phyloP scores from a whole-genome alignment of 495 filamentous ascomycete genomes.

The Penicillium mononematosum region DNA sequence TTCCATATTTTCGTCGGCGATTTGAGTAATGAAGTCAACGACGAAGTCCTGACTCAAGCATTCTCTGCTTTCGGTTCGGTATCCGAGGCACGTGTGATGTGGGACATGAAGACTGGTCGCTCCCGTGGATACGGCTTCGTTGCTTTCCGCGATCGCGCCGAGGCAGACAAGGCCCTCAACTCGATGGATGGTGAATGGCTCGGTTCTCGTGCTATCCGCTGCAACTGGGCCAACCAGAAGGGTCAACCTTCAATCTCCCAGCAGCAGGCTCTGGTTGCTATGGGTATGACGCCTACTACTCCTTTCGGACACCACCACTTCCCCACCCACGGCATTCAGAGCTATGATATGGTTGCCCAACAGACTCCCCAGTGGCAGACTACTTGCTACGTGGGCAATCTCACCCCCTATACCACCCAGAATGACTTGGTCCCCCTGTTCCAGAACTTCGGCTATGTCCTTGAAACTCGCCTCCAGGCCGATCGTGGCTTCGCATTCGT shows the following conservation, averaged over 20 bases:
- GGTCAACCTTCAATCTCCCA: constrained; percentile 97
- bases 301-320: constrained; percentile 98
- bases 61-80: constrained; percentile 96
- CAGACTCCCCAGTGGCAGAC: constrained; percentile 99
- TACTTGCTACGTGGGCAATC: constrained; percentile 96
- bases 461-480: constrained; percentile 96
- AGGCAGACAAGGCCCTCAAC: constrained; percentile 93
- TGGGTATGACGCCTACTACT: constrained; percentile 98
- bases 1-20: constrained; percentile 99
- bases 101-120: constrained; percentile 99
- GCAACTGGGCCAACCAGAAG: constrained; percentile 99
- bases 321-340: constrained; percentile 93
- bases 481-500: constrained; percentile 98
- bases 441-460: constrained; percentile 96
- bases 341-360: constrained; percentile 94
- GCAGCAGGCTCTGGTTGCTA: constrained; percentile 92
- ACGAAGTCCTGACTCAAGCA: constrained; percentile 90
- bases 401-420: constrained; percentile 97
- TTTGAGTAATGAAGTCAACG: constrained; percentile 98
- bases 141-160: constrained; percentile 89
- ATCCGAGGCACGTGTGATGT: constrained; percentile 99
- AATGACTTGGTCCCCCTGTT: constrained; percentile 94
- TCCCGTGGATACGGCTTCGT: constrained; percentile 98
- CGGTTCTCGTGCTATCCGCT: constrained; percentile 95
- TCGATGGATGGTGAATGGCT: constrained; percentile 99